Evolutionary conservation across 108 stramenopile species (phyloP).

Genomic region (Stephanodiscus triporus): DNA sequence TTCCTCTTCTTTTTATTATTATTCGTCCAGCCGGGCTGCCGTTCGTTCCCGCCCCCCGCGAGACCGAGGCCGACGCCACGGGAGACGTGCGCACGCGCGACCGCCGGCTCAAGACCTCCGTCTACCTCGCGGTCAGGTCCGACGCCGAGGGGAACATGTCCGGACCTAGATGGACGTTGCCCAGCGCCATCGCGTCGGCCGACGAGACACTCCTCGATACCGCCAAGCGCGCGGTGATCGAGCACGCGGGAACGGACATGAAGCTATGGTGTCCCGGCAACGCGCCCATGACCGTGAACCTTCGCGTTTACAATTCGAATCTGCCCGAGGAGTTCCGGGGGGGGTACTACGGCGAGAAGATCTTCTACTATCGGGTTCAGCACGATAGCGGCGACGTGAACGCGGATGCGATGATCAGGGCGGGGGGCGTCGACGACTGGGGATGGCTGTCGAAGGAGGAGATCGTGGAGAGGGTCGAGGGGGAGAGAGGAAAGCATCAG

Average conservation of each 20-base stretch:
- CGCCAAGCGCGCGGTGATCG: constrained; percentile 52
- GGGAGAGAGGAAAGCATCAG: constrained; percentile 54
- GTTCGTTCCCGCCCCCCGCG: constrained; percentile 77
- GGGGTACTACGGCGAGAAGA: constrained; percentile 77
- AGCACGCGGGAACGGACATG: constrained; percentile 47
- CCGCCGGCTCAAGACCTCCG: constrained; percentile 67
- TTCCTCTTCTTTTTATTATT: not conserved
- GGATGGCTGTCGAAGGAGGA: constrained; percentile 82
- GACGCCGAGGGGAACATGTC: constrained; percentile 27
- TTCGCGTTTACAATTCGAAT: constrained; percentile 48
- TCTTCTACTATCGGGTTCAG: constrained; percentile 77
- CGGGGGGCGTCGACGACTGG: constrained; percentile 53
- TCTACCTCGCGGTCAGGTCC: constrained; percentile 67
- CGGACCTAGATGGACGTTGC: constrained; percentile 61
- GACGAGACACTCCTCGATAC: constrained; percentile 68
- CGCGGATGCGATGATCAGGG: constrained; percentile 20
- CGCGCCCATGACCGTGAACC: constrained; percentile 72
- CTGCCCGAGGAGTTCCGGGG: constrained; percentile 36
- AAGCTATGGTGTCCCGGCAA: constrained; percentile 67
- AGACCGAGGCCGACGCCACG: constrained; percentile 77
- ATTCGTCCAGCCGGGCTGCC: constrained; percentile 48
- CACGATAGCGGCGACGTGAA: constrained; percentile 63
- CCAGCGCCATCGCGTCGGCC: constrained; percentile 49
- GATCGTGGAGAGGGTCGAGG: constrained; percentile 58
- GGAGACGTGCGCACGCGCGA: constrained; percentile 70